These are phyloP conservation scores for Gamarada debralockiae DNA, from an alignment of 495 filamentous ascomycete genomes.

Conservation along the genomic window DNA sequence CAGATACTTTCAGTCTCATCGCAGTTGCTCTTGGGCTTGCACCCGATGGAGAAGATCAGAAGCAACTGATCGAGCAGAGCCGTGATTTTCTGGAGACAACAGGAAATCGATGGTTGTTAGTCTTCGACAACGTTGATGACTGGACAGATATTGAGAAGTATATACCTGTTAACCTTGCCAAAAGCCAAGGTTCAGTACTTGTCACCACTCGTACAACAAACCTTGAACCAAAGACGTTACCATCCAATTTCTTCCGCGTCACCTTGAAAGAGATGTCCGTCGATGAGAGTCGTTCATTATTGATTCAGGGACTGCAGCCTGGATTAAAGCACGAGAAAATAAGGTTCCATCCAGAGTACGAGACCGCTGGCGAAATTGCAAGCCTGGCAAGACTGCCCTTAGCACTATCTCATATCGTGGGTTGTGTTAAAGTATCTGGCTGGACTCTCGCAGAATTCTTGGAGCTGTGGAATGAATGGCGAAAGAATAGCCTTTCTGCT, in stretches of 20 bases:
- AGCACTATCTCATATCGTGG: conserved; percentile 23
- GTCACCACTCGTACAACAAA: conserved; percentile 18
- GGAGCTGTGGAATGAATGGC: conserved; percentile 26
- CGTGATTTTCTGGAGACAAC: conserved; percentile 15
- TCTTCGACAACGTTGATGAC: conserved; percentile 26
- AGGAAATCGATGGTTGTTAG: conserved; percentile 22
- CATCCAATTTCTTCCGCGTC: neutral
- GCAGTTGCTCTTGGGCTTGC: neutral
- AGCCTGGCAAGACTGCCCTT: conserved; percentile 19
- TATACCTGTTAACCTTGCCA: conserved; percentile 14
- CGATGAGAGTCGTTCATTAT: neutral
- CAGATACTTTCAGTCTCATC: conserved; percentile 6
- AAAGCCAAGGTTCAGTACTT: conserved; percentile 19
- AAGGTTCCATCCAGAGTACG: neutral
- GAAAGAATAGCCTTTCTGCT: neutral
- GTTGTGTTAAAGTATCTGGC: conserved; percentile 21
- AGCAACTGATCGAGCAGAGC: conserved; percentile 5
- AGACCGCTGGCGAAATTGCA: conserved; percentile 15
- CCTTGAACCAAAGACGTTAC: neutral
- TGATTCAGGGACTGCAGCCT: neutral
- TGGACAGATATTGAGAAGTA: conserved; percentile 18
- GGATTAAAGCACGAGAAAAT: neutral
- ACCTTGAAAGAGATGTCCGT: conserved; percentile 2
- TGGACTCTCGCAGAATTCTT: conserved; percentile 21
- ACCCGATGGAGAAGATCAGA: neutral